Base-by-base conservation (phyloP, 1,139 yeast species). In the Hyphopichia buzzinii region DNA sequence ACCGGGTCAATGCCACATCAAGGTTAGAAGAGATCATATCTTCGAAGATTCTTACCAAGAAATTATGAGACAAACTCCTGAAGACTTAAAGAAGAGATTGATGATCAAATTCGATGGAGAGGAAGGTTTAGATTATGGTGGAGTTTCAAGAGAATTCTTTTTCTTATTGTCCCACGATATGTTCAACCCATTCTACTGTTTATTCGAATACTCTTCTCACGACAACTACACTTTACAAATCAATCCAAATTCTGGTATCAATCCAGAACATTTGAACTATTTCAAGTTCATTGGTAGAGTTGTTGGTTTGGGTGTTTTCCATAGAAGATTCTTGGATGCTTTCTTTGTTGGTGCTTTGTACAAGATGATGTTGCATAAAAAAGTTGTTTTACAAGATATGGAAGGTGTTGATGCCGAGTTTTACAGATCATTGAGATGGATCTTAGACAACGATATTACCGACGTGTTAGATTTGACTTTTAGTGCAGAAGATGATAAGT, bases 31-130 rank as follows among this genome's bases (percentile, higher is more conserved):
- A 74, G 92, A 87, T 63, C 95, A 87, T 61, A 87, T 92, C 39
- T 89, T 92, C 59, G 98, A 92, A 66, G 98, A 94, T 62, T 87
- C 97, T 29, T 94, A 89, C 62, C 97, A 94, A 64, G 99, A 92
- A 61, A 83, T 94, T 38, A 92, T 92, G 98, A 83, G 98, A 61
- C 98, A 94, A 69, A 82, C 97, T 2, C 97, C 98, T 12, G 96
- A 89, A 62, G 99, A 92, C 57, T 77, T 92, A 66, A 94, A 92
- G 77, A 94, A 92, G 74, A 79, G 98, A 58, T 71, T 92, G 44
- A 92, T 92, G 98, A 94, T 92, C 61, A 90, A 92, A 62, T 92
- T 94, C 54, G 98, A 92, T 51, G 98, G 98, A 43, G 99, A 92
- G 71, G 98, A 92, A 72, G 99, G 98, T 62, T 77, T 94, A 51